Evolutionary conservation across 805 yeast genomes (phyloP).

Genomic region (Nakazawaea siamensis): DNA sequence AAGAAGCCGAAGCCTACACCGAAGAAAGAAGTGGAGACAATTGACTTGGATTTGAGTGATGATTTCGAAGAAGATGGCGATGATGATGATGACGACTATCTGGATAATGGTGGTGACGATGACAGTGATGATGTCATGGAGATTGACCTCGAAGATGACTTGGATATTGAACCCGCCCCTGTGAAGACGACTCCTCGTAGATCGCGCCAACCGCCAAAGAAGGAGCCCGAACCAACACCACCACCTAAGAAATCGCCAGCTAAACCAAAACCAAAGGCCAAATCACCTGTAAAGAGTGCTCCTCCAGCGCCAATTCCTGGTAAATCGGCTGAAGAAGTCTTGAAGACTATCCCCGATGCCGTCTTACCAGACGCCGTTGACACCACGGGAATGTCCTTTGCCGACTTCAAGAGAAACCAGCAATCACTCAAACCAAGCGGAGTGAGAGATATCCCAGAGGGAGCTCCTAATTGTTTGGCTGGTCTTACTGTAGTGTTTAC

Average conservation of each 20-base stretch:
- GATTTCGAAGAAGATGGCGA: constrained; percentile 9
- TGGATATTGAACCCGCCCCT: no score
- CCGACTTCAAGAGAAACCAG: constrained; percentile 47
- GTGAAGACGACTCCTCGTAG: no score
- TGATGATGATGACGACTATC: constrained; percentile 16
- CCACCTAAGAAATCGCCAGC: background rate
- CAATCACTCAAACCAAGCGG: constrained; percentile 25
- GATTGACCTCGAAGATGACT: no score
- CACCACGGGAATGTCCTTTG: constrained; percentile 42
- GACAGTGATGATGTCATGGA: background rate
- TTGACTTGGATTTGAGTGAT: constrained; percentile 6
- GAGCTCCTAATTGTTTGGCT: constrained; percentile 75
- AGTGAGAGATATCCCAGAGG: constrained; percentile 58
- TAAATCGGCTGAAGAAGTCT: constrained; percentile 42
- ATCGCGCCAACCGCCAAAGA: no score
- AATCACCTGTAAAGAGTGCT: background rate
- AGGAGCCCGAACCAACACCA: no score
- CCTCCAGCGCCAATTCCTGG: constrained; percentile 13
- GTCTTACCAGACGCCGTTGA: constrained; percentile 50
- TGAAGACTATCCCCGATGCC: constrained; percentile 68
- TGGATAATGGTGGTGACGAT: constrained; percentile 13
- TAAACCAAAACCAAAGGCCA: background rate
- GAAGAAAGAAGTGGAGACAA: constrained; percentile 1
- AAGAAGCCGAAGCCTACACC: constrained; percentile 6
- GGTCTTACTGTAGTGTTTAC: constrained; percentile 93